Conservation (phyloP, 2,329 filamentous ascomycete genomes). For the Pseudocercospora crystallina region DNA sequence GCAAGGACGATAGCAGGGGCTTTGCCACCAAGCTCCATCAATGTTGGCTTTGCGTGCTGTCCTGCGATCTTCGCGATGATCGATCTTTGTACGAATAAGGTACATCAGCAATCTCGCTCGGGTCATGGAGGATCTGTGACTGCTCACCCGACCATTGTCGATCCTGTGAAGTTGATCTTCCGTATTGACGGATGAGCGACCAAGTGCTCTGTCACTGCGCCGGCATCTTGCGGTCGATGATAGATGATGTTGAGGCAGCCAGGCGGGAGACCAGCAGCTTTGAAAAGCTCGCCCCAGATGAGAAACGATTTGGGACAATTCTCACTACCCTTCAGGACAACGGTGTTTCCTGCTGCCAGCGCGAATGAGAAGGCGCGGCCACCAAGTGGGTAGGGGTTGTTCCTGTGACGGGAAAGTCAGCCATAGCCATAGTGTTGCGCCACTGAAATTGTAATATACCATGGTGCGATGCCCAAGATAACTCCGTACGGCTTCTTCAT, state of each 20-base stretch:
- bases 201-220: conserved; percentile 63
- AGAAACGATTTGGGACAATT: conserved; percentile 63
- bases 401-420: conserved; percentile 50
- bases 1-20: conserved; percentile 73
- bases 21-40: conserved; percentile 82
- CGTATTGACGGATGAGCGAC: conserved; percentile 66
- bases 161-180: conserved; percentile 79
- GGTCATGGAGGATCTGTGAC: too few relatives aligned
- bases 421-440: too few relatives aligned
- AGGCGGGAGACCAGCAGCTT: conserved; percentile 71
- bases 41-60: conserved; percentile 71
- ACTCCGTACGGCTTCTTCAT: background rate
- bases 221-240: conserved; percentile 59
- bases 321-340: conserved; percentile 72
- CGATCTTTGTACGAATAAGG: conserved; percentile 33
- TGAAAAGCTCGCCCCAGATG: conserved; percentile 62
- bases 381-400: conserved; percentile 54
- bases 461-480: background rate
- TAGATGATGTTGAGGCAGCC: conserved; percentile 73
- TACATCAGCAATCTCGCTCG: too few relatives aligned
- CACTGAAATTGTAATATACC: background rate
- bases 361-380: conserved; percentile 56
- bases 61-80: conserved; percentile 71
- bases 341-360: conserved; percentile 71
- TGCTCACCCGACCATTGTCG: conserved; percentile 59